Evolutionary conservation across 352 stramenopile genomes (phyloP).

Genomic region (Pythium folliculosum): DNA sequence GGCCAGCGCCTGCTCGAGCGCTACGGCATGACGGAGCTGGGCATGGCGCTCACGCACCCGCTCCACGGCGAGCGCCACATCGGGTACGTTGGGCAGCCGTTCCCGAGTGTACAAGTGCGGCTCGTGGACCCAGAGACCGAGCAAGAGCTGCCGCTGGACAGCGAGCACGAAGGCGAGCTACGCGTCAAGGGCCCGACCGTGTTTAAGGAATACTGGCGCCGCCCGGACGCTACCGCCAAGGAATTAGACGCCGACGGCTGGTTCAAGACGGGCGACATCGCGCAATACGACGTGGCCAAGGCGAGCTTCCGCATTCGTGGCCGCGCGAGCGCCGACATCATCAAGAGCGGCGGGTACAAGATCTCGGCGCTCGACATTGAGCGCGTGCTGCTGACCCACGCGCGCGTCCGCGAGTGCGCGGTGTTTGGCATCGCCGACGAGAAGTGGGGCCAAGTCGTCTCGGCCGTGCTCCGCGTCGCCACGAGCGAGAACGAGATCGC

Average conservation of each 20-base stretch:
- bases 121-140: conserved; percentile 80
- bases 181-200: conserved; percentile 85
- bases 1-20: conserved; percentile 84
- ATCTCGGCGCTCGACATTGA: conserved; percentile 92
- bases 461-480: conserved; percentile 50
- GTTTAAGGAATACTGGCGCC: conserved; percentile 88
- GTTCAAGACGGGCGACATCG: conserved; percentile 92
- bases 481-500: not conserved
- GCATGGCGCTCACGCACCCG: conserved; percentile 91
- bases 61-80: conserved; percentile 65
- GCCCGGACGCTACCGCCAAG: conserved; percentile 80
- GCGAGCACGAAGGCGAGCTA: conserved; percentile 73
- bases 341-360: conserved; percentile 93
- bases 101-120: conserved; percentile 82
- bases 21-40: conserved; percentile 93
- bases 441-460: conserved; percentile 84
- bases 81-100: conserved; percentile 82
- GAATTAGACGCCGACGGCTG: conserved; percentile 85
- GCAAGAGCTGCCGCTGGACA: conserved; percentile 36
- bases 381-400: conserved; percentile 80
- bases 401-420: conserved; percentile 74
- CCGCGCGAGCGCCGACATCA: conserved; percentile 89
- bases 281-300: conserved; percentile 64
- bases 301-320: conserved; percentile 90
- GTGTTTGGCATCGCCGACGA: conserved; percentile 87